phyloP scores from a whole-genome alignment of 371 early-diverging fungal species.

The Mortierella sp. region DNA sequence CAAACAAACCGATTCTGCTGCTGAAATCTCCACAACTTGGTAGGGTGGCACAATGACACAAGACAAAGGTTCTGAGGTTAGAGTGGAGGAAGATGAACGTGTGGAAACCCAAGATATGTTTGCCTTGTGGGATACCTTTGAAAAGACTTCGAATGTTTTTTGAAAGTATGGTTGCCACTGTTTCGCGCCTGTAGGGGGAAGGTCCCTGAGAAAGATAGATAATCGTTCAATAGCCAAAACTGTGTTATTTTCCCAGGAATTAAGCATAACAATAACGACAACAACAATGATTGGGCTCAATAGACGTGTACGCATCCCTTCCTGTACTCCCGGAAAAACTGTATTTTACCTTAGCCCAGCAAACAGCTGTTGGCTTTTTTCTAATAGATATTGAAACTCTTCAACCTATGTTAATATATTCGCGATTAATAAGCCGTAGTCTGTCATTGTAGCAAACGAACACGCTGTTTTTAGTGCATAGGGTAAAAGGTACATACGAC shows the following conservation, averaged over 20 bases:
- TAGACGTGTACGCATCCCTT: not conserved
- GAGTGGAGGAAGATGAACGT: not conserved
- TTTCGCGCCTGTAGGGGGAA: conserved; percentile 82
- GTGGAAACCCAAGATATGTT: not conserved
- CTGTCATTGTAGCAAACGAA: not conserved
- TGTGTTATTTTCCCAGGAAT: not conserved
- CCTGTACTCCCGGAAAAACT: not conserved
- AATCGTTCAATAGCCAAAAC: not conserved
- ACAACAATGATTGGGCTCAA: not conserved
- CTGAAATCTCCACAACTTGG: conserved; percentile 94
- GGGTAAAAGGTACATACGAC: conserved; percentile 24
- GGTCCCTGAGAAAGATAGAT: conserved; percentile 61
- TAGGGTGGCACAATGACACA: not conserved
- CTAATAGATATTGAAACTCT: conserved; percentile 95
- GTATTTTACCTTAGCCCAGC: conserved; percentile 86
- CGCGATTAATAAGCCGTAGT: not conserved
- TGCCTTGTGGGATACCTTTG: conserved; percentile 68
- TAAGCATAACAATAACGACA: not conserved
- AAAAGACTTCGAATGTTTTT: conserved; percentile 96
- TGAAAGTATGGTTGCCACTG: conserved; percentile 94
- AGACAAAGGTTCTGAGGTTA: not conserved
- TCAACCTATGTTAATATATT: conserved; percentile 61
- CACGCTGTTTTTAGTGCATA: not conserved
- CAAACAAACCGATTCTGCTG: conserved; percentile 81
- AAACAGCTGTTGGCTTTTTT: conserved; percentile 96